Conservation (phyloP, 768 basidiomycete species). For the Lentinula sp. region DNA sequence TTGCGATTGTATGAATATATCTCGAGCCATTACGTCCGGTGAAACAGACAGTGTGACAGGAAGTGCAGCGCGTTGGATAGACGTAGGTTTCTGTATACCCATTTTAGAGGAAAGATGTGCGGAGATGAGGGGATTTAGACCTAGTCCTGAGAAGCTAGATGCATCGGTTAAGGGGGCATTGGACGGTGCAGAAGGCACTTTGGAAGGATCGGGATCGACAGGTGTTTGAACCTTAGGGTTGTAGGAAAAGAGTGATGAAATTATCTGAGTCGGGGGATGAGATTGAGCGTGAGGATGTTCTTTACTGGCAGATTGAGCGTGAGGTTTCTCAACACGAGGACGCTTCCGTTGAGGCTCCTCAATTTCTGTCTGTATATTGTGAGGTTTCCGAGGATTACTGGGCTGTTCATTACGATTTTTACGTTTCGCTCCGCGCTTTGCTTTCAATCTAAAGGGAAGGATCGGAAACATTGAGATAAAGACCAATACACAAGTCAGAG, state of each 20-base stretch:
- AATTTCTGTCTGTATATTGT: conserved; percentile 14
- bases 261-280: conserved; percentile 48
- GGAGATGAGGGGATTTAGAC: conserved; percentile 75
- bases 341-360: conserved; percentile 42
- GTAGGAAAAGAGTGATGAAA: conserved; percentile 86
- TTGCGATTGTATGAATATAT: conserved; percentile 93
- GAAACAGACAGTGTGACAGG: conserved; percentile 35
- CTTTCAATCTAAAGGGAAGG: conserved; percentile 52
- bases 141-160: conserved; percentile 77
- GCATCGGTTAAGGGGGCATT: conserved; percentile 78
- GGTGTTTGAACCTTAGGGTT: conserved; percentile 65
- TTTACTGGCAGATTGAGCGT: conserved; percentile 11
- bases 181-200: conserved; percentile 46
- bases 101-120: conserved; percentile 77
- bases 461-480: conserved; percentile 6
- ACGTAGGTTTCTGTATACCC: conserved; percentile 79
- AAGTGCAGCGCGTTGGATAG: conserved; percentile 82
- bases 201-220: conserved; percentile 15
- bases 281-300: conserved; percentile 16
- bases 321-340: conserved; percentile 20
- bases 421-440: conserved; percentile 63
- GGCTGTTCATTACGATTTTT: conserved; percentile 33
- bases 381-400: conserved; percentile 15
- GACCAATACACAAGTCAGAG: conserved; percentile 5
- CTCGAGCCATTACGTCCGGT: conserved; percentile 39